Conservation (phyloP, 2,329 filamentous ascomycete species). For the Ceratocystis lukuohia region DNA sequence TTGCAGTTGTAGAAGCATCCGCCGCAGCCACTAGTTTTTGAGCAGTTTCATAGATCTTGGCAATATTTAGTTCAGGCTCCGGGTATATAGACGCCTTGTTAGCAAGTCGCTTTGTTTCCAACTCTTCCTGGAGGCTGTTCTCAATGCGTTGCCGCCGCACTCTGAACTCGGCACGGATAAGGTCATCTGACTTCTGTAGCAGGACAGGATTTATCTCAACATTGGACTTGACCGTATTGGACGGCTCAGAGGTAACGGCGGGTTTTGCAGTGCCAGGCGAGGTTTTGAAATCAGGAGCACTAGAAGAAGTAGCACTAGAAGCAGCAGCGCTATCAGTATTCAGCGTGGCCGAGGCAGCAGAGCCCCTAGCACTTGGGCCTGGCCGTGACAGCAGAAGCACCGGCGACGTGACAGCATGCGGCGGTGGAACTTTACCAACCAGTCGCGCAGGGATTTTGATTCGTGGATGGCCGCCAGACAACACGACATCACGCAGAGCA, state of each 20-base stretch:
- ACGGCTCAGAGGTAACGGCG: not conserved
- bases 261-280: not conserved
- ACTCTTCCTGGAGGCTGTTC: slow-evolving; percentile 59
- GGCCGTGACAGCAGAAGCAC: slow-evolving; percentile 2
- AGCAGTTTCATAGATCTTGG: slow-evolving; percentile 59
- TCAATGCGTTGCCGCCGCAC: slow-evolving; percentile 73
- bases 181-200: slow-evolving; percentile 71
- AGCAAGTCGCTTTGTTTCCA: slow-evolving; percentile 42
- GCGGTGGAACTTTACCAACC: slow-evolving; percentile 19
- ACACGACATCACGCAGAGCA: slow-evolving; percentile 64
- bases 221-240: slow-evolving; percentile 33
- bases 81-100: slow-evolving; percentile 28
- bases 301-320: not conserved
- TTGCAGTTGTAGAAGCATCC: slow-evolving; percentile 13
- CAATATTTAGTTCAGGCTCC: slow-evolving; percentile 45
- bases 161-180: slow-evolving; percentile 69
- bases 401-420: slow-evolving; percentile 20
- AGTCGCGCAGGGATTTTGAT: slow-evolving; percentile 42
- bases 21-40: slow-evolving; percentile 49
- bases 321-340: not conserved
- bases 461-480: slow-evolving; percentile 59
- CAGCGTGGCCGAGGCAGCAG: not conserved
- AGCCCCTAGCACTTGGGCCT: not conserved
- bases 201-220: slow-evolving; percentile 70
- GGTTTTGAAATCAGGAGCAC: not conserved